Evolutionary conservation across 345 rosid genomes (phyloP), one percentile per base, ranked within the genome.

Genomic region (Erysimum cheiranthoides): DNA sequence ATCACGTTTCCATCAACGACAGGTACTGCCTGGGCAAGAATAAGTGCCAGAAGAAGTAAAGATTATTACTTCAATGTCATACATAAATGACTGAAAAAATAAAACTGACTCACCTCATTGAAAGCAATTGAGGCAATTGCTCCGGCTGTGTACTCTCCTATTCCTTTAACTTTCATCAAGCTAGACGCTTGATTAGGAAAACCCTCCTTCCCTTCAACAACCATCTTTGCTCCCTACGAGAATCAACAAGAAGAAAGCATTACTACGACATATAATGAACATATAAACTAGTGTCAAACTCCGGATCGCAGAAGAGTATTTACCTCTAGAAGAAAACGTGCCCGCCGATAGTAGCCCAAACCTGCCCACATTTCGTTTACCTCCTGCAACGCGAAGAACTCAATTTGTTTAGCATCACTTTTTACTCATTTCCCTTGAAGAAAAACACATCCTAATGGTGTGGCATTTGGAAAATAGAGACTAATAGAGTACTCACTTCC

Each of bases 281-380:
- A 16, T 12, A 38, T 49, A 16, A 34, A 54, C 21, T 57, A 43
- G 35, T 8, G 56, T 59, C 47, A 71, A 67, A 21, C 10, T 6
- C 16, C 3, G 3, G 28, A 28, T 50, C 7, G 40, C 17, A 76
- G n/a, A 50, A 59, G 35, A 25, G 50, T 62, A 39, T 75, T 76
- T 71, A 94, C 97, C 94, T 94, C 96, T 64, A 89, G 78, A 39
- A 92, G 86, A 82, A 90, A 94, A 63, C 98, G 95, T 12, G 95
- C 97, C 30, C 98, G 84, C 79, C 98, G 83, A 60, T 94, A 94
- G 80, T 94, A 94, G 7, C 97, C 97, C 69, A 94, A 76, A 51
- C 98, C 97, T 30, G 98, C 98, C 97, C 97, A 94, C 92, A 94
- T 87, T 74, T 94, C 92, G 71, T 94, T 94, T 72, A 92, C 97